Evolutionary conservation across 768 basidiomycete species (phyloP), one percentile per base, ranked within the genome.

Genomic region (Boletus subparvulus): DNA sequence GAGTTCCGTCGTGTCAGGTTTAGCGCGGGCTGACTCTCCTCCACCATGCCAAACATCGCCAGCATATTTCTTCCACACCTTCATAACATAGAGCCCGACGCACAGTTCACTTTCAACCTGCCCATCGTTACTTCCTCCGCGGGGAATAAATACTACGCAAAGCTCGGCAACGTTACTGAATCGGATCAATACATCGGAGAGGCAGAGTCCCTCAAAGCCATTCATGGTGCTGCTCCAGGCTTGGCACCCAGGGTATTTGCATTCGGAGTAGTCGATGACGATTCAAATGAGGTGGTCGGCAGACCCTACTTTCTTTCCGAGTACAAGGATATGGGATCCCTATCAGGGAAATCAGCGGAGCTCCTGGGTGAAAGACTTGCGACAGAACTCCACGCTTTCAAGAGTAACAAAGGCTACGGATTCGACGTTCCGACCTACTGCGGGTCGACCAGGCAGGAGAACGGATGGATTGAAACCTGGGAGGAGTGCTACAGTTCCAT

Each of bases 371-470:
- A 76, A 68, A 77, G 86, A 42, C 61, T 92, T 53, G 89, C 88
- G 1, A 79, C 73, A 3, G 87, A 91, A 64, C 68, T 92, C 53
- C 90, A 92, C 54, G 64, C 64, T 7, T 75, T 80, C 63, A 73
- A 80, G 60, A 84, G 84, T 55, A 59, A 71, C 6, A 70, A 78
- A 3, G 84, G 83, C 0, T 90, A 83, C 67, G 90, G 90, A 4
- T 92, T 91, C 65, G 72, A 74, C 6, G 78, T 88, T 17, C 87
- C 90, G 2, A 92, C 90, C 6, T 91, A 83, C 65, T 92, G 90
- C 59, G 90, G 90, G 7, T 77, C 77, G 5, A 92, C 90, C 1
- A 79, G 82, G 46, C 76, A 88, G 54, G 75, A 78, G 41, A 90
- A 90, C 61, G 89, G 88, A 6, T 89, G 88, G 87, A 85, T 79